A percentile compares a stretch with the other conserved stretches of the same genome.
These are phyloP conservation scores for Lachnellula willkommii DNA, from an alignment of 2,329 filamentous ascomycete species.

Conservation along the genomic window DNA sequence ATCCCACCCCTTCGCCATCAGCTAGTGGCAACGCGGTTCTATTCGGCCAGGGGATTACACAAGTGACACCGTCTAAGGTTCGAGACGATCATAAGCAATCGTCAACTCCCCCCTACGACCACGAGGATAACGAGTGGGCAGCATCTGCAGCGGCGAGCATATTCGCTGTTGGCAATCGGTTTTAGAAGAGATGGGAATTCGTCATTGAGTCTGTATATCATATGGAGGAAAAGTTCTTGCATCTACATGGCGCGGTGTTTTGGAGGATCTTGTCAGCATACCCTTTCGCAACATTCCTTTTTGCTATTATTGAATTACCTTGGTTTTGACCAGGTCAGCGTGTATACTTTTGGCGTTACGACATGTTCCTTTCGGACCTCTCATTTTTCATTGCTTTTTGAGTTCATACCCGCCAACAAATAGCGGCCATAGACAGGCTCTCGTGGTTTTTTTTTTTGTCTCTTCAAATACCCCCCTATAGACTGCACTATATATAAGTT, in stretches of 20 bases:
- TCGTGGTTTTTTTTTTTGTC: conserved; percentile 17
- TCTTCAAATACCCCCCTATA: conserved; percentile 27
- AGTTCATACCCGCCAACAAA: conserved; percentile 22
- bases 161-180: conserved; percentile 63
- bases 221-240: conserved; percentile 29
- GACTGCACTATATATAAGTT: conserved; percentile 23
- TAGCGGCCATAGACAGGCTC: conserved; percentile 17
- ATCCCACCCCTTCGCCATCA: conserved; percentile 67
- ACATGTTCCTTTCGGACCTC: conserved; percentile 12
- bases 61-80: conserved; percentile 45
- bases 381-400: conserved; percentile 20
- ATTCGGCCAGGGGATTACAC: conserved; percentile 55
- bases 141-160: conserved; percentile 76
- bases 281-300: conserved; percentile 23
- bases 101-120: conserved; percentile 93
- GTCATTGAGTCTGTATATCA: conserved; percentile 27
- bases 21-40: conserved; percentile 73
- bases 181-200: conserved; percentile 35
- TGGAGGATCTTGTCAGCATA: conserved; percentile 20
- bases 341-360: conserved; percentile 21
- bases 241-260: conserved; percentile 33
- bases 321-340: conserved; percentile 14
- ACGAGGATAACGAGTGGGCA: conserved; percentile 90
- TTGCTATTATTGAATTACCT: conserved; percentile 11
- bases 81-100: conserved; percentile 60